Conservation (phyloP, 305 asterid species). For the Ajuga reptans region DNA sequence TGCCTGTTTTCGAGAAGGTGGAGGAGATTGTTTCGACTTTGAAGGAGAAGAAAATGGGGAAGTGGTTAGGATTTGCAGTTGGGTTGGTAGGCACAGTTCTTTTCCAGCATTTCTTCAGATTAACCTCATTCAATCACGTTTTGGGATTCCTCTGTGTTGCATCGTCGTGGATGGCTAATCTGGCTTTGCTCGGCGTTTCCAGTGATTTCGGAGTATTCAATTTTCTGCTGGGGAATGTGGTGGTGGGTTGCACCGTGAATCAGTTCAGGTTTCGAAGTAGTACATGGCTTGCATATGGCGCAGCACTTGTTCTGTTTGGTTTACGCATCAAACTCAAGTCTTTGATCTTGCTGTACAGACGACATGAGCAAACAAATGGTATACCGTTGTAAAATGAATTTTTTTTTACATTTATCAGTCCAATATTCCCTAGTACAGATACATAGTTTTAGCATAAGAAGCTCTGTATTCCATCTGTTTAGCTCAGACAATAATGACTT, state of each 20-base stretch:
- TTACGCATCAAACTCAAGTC: neutral
- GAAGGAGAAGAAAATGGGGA: neutral
- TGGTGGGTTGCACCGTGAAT: slow-evolving; percentile 3
- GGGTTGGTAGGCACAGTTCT: slow-evolving; percentile 2
- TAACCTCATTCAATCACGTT: slow-evolving; percentile 16
- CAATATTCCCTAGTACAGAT: too few species aligned
- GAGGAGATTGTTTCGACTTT: neutral
- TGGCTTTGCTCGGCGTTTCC: neutral
- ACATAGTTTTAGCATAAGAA: too few species aligned
- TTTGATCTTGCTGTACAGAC: neutral
- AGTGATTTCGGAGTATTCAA: slow-evolving; percentile 4
- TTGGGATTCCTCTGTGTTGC: slow-evolving; percentile 11
- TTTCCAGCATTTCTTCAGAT: slow-evolving; percentile 9
- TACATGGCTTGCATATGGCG: slow-evolving; percentile 15
- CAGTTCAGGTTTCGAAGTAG: neutral
- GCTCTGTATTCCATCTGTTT: too few species aligned
- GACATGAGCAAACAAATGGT: too few species aligned
- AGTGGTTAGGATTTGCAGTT: slow-evolving; percentile 1
- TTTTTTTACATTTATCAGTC: too few species aligned
- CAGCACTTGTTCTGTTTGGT: neutral
- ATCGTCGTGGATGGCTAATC: slow-evolving; percentile 15
- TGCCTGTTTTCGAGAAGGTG: neutral
- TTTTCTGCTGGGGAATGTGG: slow-evolving; percentile 15
- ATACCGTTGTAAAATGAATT: too few species aligned
- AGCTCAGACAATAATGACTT: too few species aligned